A percentile compares a stretch with the other conserved stretches of the same genome.
Evolutionary conservation across 345 rosid species (phyloP).

Genomic region (Ailanthus altissimus): DNA sequence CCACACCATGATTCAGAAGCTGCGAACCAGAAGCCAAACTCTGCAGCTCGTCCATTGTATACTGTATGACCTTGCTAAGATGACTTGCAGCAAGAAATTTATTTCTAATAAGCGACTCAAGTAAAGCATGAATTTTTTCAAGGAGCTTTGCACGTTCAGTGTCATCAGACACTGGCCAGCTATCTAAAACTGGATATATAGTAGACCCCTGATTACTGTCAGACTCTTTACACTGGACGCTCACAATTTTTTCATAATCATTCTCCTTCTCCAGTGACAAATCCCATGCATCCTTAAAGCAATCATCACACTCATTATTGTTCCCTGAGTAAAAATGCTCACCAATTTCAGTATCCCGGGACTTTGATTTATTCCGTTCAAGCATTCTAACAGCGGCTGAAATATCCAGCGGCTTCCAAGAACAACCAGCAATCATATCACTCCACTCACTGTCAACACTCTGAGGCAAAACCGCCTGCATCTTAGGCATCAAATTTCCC

Average conservation of each 20-base stretch:
- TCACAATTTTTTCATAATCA: constrained; percentile 35
- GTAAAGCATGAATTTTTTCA: constrained; percentile 60
- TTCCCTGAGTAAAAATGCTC: constrained; percentile 43
- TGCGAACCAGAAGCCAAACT: constrained; percentile 62
- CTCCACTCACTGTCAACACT: constrained; percentile 62
- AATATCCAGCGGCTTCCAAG: constrained; percentile 91
- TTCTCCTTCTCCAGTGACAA: constrained; percentile 66
- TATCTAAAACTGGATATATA: constrained; percentile 42
- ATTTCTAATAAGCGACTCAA: constrained; percentile 71
- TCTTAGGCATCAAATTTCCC: constrained; percentile 66
- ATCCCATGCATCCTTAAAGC: constrained; percentile 84
- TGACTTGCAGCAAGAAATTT: constrained; percentile 83
- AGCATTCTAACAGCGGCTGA: constrained; percentile 62
- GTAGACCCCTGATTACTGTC: constrained; percentile 39
- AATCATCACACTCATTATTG: constrained; percentile 51
- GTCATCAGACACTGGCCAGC: constrained; percentile 78
- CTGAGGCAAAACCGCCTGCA: constrained; percentile 80
- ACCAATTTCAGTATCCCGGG: constrained; percentile 39
- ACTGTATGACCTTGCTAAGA: constrained; percentile 71
- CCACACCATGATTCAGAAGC: constrained; percentile 60
- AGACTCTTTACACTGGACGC: constrained; percentile 39
- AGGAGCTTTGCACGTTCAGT: constrained; percentile 78
- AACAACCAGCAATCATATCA: constrained; percentile 66
- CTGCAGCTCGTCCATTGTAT: constrained; percentile 75
- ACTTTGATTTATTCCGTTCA: constrained; percentile 40